Conservation (phyloP, 2,329 filamentous ascomycete genomes). For the Colletotrichum lentis region DNA sequence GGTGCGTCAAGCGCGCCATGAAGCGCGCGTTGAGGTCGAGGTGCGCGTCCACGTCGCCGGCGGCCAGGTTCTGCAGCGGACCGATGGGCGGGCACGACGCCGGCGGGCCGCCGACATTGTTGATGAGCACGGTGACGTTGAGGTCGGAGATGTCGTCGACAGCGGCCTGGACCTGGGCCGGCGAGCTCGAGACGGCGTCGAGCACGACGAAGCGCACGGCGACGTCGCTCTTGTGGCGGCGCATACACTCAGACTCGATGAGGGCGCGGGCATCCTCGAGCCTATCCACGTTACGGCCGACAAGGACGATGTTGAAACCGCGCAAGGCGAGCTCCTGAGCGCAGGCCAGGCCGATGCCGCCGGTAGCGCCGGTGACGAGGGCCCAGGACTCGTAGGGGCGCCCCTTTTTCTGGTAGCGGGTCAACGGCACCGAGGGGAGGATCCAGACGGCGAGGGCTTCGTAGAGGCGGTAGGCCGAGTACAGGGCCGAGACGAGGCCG, state of each 20-base stretch:
- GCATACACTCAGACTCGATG: constrained; percentile 38
- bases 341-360: constrained; percentile 48
- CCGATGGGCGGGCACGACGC: constrained; percentile 43
- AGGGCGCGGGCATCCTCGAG: constrained; percentile 41
- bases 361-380: constrained; percentile 48
- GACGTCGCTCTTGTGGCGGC: constrained; percentile 38
- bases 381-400: constrained; percentile 41
- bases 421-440: constrained; percentile 39
- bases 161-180: constrained; percentile 42
- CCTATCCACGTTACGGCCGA: constrained; percentile 45
- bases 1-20: constrained; percentile 47
- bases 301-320: constrained; percentile 48
- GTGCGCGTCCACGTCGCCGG: constrained; percentile 44
- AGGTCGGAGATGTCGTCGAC: constrained; percentile 41
- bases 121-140: constrained; percentile 46
- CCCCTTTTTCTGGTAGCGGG: constrained; percentile 41
- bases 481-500: constrained; percentile 39
- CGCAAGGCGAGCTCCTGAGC: constrained; percentile 46
- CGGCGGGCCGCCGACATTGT: constrained; percentile 47
- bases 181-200: constrained; percentile 44
- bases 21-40: constrained; percentile 48
- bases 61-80: constrained; percentile 42
- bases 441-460: constrained; percentile 41
- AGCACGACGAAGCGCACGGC: constrained; percentile 45
- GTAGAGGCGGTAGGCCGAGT: constrained; percentile 23